These are phyloP conservation scores for Ceratobasidium sp. DNA, from an alignment of 1,284 basidiomycete genomes.

Conservation along the genomic window DNA sequence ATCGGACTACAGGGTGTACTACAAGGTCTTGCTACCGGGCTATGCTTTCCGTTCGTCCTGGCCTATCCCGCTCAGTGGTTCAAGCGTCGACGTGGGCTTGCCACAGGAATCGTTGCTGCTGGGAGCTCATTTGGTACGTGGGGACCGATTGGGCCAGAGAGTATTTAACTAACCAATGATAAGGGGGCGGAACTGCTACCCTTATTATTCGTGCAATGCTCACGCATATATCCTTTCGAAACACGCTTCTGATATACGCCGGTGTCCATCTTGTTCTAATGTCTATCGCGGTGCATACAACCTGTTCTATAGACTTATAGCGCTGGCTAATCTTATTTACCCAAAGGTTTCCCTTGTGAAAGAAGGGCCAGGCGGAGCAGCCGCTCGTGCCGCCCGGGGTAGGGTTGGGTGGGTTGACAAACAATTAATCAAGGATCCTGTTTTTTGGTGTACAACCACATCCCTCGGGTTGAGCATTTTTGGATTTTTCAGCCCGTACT, in stretches of 20 bases:
- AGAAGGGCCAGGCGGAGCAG: slow-evolving; percentile 24
- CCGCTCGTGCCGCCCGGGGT: slow-evolving; percentile 4
- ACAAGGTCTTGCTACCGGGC: slow-evolving; percentile 42
- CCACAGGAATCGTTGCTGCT: slow-evolving; percentile 44
- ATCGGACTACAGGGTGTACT: slow-evolving; percentile 39
- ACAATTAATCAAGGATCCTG: slow-evolving; percentile 37
- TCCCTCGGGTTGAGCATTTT: slow-evolving; percentile 40
- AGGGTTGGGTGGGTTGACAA: slow-evolving; percentile 39
- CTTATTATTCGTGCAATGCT: slow-evolving; percentile 43
- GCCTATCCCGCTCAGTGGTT: slow-evolving; percentile 46
- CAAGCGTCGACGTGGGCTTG: slow-evolving; percentile 43
- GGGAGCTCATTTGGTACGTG: slow-evolving; percentile 43
- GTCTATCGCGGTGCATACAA: slow-evolving; percentile 32
- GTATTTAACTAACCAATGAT: neutral
- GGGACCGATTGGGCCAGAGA: neutral
- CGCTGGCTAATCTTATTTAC: slow-evolving; percentile 37
- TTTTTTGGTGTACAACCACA: slow-evolving; percentile 41
- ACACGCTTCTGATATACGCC: slow-evolving; percentile 43
- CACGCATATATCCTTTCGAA: slow-evolving; percentile 39
- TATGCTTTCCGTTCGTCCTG: slow-evolving; percentile 44
- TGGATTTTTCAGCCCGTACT: slow-evolving; percentile 36
- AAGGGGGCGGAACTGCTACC: slow-evolving; percentile 44
- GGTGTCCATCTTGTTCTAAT: slow-evolving; percentile 41
- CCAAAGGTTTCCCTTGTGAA: slow-evolving; percentile 31
- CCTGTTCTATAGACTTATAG: neutral